Evolutionary conservation across 179 eudicot genomes (phyloP).

Genomic region (Heliamphora pulchella): DNA sequence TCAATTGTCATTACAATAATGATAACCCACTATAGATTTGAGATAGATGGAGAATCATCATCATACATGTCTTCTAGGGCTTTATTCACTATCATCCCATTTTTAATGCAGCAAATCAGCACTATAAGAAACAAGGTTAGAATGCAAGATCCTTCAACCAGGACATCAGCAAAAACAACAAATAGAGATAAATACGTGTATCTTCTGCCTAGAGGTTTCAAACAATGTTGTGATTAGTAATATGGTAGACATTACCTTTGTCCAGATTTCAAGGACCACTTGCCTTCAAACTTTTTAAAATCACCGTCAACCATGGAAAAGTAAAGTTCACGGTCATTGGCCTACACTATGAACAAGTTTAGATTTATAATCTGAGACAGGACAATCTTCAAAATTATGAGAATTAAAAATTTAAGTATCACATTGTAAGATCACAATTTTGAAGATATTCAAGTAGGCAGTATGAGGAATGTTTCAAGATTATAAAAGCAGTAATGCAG

Average conservation of each 20-base stretch:
- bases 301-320: slow-evolving; percentile 98
- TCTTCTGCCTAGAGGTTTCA: background rate
- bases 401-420: background rate
- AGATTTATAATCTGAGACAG: slow-evolving; percentile 12
- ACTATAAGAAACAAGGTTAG: background rate
- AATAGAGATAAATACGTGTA: background rate
- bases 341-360: slow-evolving; percentile 35
- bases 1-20: background rate
- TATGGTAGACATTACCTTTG: slow-evolving; percentile 40
- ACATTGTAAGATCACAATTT: background rate
- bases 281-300: slow-evolving; percentile 99
- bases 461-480: background rate
- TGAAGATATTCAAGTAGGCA: background rate
- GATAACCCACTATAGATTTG: background rate
- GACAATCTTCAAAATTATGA: background rate
- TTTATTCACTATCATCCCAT: background rate
- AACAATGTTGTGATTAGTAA: background rate
- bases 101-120: background rate
- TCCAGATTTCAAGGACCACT: slow-evolving; percentile 68
- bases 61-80: background rate
- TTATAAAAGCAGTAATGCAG: background rate
- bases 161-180: background rate
- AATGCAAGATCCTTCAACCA: background rate
- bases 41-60: background rate
- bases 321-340: slow-evolving; percentile 67